Base-by-base conservation (phyloP, 2,329 filamentous ascomycete genomes). In the Fusarium sp. region DNA sequence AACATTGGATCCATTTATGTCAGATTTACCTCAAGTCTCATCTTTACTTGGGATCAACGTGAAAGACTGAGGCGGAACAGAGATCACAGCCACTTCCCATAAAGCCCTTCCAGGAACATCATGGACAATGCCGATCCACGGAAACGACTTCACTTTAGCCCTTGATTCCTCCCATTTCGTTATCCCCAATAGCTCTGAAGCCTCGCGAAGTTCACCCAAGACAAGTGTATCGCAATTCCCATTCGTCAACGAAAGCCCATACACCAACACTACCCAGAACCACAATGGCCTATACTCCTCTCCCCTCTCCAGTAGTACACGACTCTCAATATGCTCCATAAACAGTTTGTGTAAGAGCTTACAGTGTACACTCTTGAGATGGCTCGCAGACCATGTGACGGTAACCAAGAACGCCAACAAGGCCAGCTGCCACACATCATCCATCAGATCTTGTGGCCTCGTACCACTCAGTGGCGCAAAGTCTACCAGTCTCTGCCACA, bases 181-280 rank as follows among this genome's bases (percentile, higher is more conserved):
- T 6, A 66, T 26, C 4, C 30, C 24, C 7, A 75, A 17, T 22
- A 72, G 45, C 12, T 39, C 11, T 22, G 64, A 62, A 12, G 62
- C n/a, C 3, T 58, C 11, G 8, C 41, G 34, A 8, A 72, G 39
- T 6, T 54, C 41, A 10, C n/a, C 13, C 1, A 56, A 10, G 11
- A 50, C 36, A 14, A 28, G 22, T 6, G 47, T 22, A 9, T 60
- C 54, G 10, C 20, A 38, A 11, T 52, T 18, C 4, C n/a, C 62
- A 22, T 57, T 56, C 18, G 54, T 24, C 18, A 62, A 34, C 6
- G 68, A 34, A 48, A 77, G 26, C 15, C 62, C 66, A 39, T 62
- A 68, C 6, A 77, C 48, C 17, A 76, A 72, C 6, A 66, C 52
- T 15, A 66, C 36, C 75, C 75, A 77, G 9, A 76, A 57, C 47